phyloP scores from a whole-genome alignment of 1,139 yeast species.

The Hyphopichia khmerensis region DNA sequence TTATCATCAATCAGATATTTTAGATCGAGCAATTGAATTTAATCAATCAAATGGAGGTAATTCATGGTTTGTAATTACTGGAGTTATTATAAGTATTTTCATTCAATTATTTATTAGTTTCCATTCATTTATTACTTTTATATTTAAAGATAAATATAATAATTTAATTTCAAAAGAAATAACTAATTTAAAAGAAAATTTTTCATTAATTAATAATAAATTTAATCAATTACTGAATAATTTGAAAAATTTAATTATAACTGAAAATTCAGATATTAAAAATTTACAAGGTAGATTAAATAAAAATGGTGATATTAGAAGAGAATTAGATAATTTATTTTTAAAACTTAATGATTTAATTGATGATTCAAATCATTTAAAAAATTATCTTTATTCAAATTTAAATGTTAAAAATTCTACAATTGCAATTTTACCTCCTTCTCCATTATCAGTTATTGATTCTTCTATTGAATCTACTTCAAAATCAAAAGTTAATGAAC shows the following conservation, averaged over 20 bases:
- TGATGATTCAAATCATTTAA: conserved; percentile 13
- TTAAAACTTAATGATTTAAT: conserved; percentile 6
- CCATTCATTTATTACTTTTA: conserved; percentile 9
- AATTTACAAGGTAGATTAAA: conserved; percentile 14
- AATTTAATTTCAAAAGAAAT: not conserved
- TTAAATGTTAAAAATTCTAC: conserved; percentile 1
- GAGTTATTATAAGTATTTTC: conserved; percentile 11
- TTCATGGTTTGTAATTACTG: conserved; percentile 8
- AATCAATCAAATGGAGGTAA: conserved; percentile 5
- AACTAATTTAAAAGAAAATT: conserved; percentile 3
- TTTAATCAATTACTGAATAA: conserved; percentile 4
- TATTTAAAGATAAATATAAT: conserved; percentile 5
- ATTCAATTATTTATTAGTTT: conserved; percentile 14
- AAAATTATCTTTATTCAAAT: conserved; percentile 10
- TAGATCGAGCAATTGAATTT: conserved; percentile 10
- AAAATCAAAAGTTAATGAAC: not conserved
- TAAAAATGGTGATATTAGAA: conserved; percentile 16
- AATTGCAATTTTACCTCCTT: conserved; percentile 6
- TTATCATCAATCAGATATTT: conserved; percentile 19
- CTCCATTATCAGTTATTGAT: conserved; percentile 1
- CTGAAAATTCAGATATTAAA: conserved; percentile 9
- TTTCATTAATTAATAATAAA: conserved; percentile 4
- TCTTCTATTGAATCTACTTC: conserved; percentile 8
- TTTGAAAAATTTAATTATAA: conserved; percentile 1
- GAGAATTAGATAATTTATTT: conserved; percentile 9